Percentiles rank a stretch among this genome's conserved stretches.
Conservation (phyloP, 23 red algal species). For the Agarophyton chilense region DNA sequence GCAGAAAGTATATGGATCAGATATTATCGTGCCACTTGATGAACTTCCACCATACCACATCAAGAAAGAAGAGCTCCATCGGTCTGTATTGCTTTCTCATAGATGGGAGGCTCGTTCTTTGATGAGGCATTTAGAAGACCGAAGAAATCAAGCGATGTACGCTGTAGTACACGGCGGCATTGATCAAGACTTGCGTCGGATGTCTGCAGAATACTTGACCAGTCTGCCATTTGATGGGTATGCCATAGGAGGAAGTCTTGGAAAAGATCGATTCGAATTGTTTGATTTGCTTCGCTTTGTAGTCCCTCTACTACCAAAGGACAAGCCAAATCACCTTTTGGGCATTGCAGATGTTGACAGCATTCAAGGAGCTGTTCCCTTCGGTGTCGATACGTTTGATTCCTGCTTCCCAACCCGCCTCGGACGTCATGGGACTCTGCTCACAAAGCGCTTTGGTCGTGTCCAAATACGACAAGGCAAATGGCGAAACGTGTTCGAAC, state of each 20-base stretch:
- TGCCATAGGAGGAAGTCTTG: conserved; percentile 93
- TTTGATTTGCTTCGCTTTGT: conserved; percentile 87
- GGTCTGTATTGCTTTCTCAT: conserved; percentile 88
- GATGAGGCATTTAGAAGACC: conserved; percentile 80
- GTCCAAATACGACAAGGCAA: conserved; percentile 78
- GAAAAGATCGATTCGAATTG: conserved; percentile 93
- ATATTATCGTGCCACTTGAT: conserved; percentile 99
- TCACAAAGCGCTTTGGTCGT: conserved; percentile 82
- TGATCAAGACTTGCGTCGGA: conserved; percentile 72
- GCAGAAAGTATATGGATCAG: conserved; percentile 88
- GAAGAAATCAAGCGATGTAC: conserved; percentile 97
- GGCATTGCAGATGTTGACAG: conserved; percentile 98
- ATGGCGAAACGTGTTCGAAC: conserved; percentile 84
- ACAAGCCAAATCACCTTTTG: conserved; percentile 89
- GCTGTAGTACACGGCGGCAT: conserved; percentile 94
- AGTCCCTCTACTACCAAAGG: conserved; percentile 68
- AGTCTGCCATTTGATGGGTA: conserved; percentile 94
- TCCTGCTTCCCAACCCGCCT: conserved; percentile 96
- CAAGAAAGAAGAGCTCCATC: conserved; percentile 60
- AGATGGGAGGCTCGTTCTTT: conserved; percentile 96
- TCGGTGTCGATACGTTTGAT: conserved; percentile 97
- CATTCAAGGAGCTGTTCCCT: conserved; percentile 89
- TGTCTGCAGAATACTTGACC: conserved; percentile 88
- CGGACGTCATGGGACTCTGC: conserved; percentile 92
- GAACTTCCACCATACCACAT: conserved; percentile 99